Evolutionary conservation across 2,329 filamentous ascomycete genomes (phyloP).

Genomic region (Aspergillus ruber): DNA sequence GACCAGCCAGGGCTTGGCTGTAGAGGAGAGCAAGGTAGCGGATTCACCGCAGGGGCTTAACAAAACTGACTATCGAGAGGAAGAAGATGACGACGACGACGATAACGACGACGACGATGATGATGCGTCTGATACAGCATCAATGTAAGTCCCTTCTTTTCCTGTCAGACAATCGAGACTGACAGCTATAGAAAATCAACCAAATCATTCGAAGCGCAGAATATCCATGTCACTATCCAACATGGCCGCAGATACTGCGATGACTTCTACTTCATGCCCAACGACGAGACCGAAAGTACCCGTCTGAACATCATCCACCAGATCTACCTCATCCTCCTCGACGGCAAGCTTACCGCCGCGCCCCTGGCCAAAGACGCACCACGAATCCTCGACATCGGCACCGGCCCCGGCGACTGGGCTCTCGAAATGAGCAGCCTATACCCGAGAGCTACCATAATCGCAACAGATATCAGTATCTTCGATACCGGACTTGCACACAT

Average conservation of each 20-base stretch:
- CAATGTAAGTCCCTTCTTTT: slow-evolving; percentile 16
- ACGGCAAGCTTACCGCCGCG: slow-evolving; percentile 27
- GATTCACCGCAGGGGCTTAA: neutral
- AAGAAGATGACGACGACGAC: slow-evolving; percentile 9
- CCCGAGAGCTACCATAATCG: slow-evolving; percentile 43
- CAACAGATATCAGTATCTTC: slow-evolving; percentile 38
- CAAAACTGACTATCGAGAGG: slow-evolving; percentile 6
- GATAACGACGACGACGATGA: slow-evolving; percentile 11
- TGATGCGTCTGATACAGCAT: slow-evolving; percentile 12
- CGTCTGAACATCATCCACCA: slow-evolving; percentile 58
- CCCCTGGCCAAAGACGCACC: slow-evolving; percentile 20
- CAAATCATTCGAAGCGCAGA: slow-evolving; percentile 25
- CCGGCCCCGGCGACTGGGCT: slow-evolving; percentile 47
- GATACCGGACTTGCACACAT: slow-evolving; percentile 33
- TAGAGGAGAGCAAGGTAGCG: slow-evolving; percentile 3
- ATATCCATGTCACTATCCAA: slow-evolving; percentile 52
- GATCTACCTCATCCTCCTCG: slow-evolving; percentile 48
- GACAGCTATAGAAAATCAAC: slow-evolving; percentile 27
- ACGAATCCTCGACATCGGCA: slow-evolving; percentile 40
- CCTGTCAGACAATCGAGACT: slow-evolving; percentile 1
- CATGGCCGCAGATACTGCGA: slow-evolving; percentile 58
- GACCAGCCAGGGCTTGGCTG: slow-evolving; percentile 7
- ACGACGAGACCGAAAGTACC: slow-evolving; percentile 60
- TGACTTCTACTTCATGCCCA: slow-evolving; percentile 59
- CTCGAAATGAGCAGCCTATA: slow-evolving; percentile 41